A percentile compares a stretch with the other conserved stretches of the same genome.
These are phyloP conservation scores for Physcomitrellopsis africana DNA, from an alignment of 225 moss, liverwort and hornwort genomes.

Conservation along the genomic window DNA sequence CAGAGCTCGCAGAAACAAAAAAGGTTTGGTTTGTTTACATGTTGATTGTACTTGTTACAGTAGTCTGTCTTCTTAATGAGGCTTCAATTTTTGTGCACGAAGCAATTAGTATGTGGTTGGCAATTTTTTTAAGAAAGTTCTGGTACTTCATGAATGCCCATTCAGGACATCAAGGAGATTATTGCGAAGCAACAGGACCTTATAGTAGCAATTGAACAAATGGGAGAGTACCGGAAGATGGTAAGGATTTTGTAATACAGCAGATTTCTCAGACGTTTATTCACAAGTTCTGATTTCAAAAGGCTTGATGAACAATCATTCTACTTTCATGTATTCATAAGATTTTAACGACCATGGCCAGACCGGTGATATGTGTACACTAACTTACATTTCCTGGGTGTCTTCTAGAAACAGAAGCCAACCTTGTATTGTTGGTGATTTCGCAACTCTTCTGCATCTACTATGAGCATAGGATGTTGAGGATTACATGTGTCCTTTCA, in stretches of 20 bases:
- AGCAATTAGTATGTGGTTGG: neutral
- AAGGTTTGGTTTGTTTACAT: constrained; percentile 49
- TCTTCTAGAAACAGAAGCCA: constrained; percentile 30
- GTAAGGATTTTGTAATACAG: constrained; percentile 46
- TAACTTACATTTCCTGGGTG: constrained; percentile 9
- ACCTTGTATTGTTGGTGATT: constrained; percentile 16
- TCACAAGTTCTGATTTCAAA: neutral
- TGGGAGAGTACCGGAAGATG: constrained; percentile 65
- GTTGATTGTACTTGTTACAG: neutral
- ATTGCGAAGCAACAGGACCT: constrained; percentile 77
- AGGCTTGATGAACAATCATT: neutral
- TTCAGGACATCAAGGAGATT: constrained; percentile 69
- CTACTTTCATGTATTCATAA: neutral
- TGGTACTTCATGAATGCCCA: constrained; percentile 21
- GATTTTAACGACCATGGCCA: neutral
- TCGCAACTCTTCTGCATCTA: neutral
- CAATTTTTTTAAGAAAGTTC: neutral
- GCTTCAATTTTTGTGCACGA: neutral
- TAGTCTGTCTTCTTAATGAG: neutral
- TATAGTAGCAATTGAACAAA: constrained; percentile 52
- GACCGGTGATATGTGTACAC: neutral
- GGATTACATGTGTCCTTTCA: constrained; percentile 22
- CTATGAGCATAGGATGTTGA: constrained; percentile 17
- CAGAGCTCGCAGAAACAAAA: constrained; percentile 85
- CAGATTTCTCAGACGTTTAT: neutral